These are phyloP conservation scores for Solanum infundibuliforme DNA, from an alignment of 257 asterid species.

Conservation along the genomic window DNA sequence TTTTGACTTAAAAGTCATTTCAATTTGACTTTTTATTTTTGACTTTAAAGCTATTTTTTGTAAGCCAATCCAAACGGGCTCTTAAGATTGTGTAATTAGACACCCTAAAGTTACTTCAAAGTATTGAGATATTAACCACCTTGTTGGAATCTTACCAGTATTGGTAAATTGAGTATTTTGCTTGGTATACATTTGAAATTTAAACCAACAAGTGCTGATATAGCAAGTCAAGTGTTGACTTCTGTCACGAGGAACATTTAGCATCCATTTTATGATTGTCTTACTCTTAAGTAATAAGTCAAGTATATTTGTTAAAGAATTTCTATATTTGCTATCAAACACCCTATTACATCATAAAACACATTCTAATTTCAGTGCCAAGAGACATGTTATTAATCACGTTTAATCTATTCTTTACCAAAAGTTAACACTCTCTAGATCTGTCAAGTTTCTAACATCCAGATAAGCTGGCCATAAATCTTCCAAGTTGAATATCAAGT, in stretches of 20 bases:
- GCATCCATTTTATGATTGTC: not conserved
- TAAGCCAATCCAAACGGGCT: too few relatives aligned
- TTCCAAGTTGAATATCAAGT: not conserved
- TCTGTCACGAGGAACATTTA: not conserved
- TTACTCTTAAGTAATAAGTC: not conserved
- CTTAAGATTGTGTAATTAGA: not conserved
- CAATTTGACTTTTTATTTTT: too few relatives aligned
- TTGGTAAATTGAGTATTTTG: not conserved
- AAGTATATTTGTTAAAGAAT: not conserved
- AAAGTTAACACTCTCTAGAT: not conserved
- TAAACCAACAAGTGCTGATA: not conserved
- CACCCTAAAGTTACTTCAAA: not conserved
- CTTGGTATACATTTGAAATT: not conserved
- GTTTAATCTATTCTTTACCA: not conserved
- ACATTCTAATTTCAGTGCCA: not conserved
- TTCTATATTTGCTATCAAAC: not conserved
- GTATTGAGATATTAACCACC: not conserved
- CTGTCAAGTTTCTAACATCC: not conserved
- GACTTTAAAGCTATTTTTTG: too few relatives aligned
- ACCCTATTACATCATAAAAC: not conserved
- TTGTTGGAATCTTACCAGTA: not conserved
- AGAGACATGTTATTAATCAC: not conserved
- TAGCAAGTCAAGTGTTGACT: not conserved
- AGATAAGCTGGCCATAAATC: not conserved
- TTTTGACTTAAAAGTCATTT: too few relatives aligned